Conservation (phyloP, 257 asterid species). For the Solanum virginianum region DNA sequence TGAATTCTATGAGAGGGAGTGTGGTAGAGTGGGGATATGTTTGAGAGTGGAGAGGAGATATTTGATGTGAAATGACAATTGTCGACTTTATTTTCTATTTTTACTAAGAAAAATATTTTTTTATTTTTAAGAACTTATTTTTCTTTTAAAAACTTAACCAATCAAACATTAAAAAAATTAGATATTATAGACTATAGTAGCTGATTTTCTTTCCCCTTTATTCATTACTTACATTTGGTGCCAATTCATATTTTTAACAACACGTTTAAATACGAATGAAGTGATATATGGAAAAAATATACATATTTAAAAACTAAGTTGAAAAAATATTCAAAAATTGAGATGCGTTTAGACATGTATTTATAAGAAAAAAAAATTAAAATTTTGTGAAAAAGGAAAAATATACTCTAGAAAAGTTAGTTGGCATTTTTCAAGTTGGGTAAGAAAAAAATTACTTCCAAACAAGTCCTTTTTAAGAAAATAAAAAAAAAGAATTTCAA, state of each 20-base stretch:
- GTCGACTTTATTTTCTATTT: not conserved
- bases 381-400: not conserved
- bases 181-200: too few species aligned
- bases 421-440: not conserved
- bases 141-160: too few species aligned
- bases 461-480: not conserved
- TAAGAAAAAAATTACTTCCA: not conserved
- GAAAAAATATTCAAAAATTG: not conserved
- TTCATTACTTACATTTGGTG: not conserved
- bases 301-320: not conserved
- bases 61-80: not conserved
- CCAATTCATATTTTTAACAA: not conserved
- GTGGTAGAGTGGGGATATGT: too few species aligned
- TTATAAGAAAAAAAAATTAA: not conserved
- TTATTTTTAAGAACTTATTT: not conserved
- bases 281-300: not conserved
- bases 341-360: not conserved
- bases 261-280: not conserved
- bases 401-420: not conserved
- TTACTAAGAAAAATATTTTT: not conserved
- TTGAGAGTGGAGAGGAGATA: not conserved
- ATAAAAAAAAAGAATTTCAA: too few species aligned
- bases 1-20: too few species aligned
- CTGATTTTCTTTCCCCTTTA: not conserved
- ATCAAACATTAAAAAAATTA: too few species aligned